Percentiles rank a stretch among this genome's conserved stretches.
Conservation (phyloP, 1,284 basidiomycete genomes). For the Hymenochaete sp. region DNA sequence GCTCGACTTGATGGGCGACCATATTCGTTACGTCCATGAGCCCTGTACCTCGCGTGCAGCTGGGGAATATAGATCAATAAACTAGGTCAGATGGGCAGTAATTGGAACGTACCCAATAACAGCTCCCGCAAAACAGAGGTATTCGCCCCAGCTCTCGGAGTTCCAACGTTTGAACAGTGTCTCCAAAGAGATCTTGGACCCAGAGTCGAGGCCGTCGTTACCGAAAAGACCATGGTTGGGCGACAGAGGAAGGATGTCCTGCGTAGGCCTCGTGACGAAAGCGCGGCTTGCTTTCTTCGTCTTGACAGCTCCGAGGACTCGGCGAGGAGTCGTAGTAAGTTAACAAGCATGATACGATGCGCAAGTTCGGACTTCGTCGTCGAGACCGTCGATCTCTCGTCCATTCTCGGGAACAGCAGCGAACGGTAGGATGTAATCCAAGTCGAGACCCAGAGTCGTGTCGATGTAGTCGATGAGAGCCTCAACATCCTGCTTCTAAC, state of each 20-base stretch:
- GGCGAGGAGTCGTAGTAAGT: constrained; percentile 89
- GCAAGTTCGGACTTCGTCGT: constrained; percentile 97
- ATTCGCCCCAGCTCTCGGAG: constrained; percentile 99
- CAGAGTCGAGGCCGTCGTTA: constrained; percentile 95
- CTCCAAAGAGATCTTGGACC: constrained; percentile 97
- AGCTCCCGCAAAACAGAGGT: constrained; percentile 94
- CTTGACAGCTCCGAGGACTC: constrained; percentile 94
- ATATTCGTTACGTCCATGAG: constrained; percentile 95
- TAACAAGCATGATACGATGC: constrained; percentile 94
- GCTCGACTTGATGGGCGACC: constrained; percentile 93
- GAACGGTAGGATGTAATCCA: constrained; percentile 97
- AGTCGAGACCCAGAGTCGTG: constrained; percentile 85
- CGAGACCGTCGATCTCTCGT: constrained; percentile 92
- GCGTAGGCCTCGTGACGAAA: constrained; percentile 95
- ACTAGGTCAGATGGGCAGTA: constrained; percentile 1
- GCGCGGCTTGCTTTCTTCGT: constrained; percentile 94
- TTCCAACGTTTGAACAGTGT: constrained; percentile 97
- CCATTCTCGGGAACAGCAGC: constrained; percentile 98
- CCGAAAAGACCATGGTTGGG: constrained; percentile 98
- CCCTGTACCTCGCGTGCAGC: constrained; percentile 97
- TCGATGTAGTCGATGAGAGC: constrained; percentile 98
- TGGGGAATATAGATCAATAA: constrained; percentile 25
- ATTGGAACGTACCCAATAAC: constrained; percentile 77
- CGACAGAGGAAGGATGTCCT: constrained; percentile 94
- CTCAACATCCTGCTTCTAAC: constrained; percentile 95